A percentile compares a stretch with the other conserved stretches of the same genome.
These are phyloP conservation scores for Papiliotrema laurentii DNA, from an alignment of 1,284 basidiomycete species.

Conservation along the genomic window DNA sequence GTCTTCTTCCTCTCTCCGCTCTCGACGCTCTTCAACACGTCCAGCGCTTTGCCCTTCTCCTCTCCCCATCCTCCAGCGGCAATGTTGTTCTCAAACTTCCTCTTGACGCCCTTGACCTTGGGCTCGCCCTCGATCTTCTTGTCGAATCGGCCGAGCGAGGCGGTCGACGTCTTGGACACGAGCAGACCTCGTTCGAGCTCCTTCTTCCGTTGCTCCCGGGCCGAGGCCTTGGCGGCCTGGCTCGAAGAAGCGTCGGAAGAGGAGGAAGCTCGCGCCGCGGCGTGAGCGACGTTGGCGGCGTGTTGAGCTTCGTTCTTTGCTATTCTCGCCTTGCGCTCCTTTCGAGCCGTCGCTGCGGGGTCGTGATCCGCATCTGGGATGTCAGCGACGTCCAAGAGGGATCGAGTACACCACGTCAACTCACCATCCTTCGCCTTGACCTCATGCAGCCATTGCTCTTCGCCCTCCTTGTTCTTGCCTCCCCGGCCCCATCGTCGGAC, in stretches of 20 bases:
- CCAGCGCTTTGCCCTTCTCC: conserved; percentile 71
- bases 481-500: conserved; percentile 86
- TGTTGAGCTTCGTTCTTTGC: conserved; percentile 82
- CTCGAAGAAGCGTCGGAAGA: conserved; percentile 4
- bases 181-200: conserved; percentile 75
- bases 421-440: conserved; percentile 77
- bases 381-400: background rate
- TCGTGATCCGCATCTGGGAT: conserved; percentile 52
- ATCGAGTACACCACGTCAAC: conserved; percentile 33
- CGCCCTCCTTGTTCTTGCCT: conserved; percentile 82
- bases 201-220: conserved; percentile 59
- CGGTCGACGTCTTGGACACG: conserved; percentile 77
- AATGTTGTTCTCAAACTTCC: conserved; percentile 63
- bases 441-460: conserved; percentile 90
- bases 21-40: conserved; percentile 71
- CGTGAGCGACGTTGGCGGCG: conserved; percentile 70
- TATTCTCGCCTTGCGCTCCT: conserved; percentile 71
- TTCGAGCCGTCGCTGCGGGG: conserved; percentile 68
- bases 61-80: conserved; percentile 11
- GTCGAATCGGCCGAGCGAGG: conserved; percentile 88
- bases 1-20: conserved; percentile 54
- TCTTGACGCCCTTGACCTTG: conserved; percentile 79
- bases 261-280: conserved; percentile 29
- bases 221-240: conserved; percentile 20
- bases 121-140: conserved; percentile 84